These are phyloP conservation scores for Ulmus americana DNA, from an alignment of 331 rosid genomes.

Conservation along the genomic window DNA sequence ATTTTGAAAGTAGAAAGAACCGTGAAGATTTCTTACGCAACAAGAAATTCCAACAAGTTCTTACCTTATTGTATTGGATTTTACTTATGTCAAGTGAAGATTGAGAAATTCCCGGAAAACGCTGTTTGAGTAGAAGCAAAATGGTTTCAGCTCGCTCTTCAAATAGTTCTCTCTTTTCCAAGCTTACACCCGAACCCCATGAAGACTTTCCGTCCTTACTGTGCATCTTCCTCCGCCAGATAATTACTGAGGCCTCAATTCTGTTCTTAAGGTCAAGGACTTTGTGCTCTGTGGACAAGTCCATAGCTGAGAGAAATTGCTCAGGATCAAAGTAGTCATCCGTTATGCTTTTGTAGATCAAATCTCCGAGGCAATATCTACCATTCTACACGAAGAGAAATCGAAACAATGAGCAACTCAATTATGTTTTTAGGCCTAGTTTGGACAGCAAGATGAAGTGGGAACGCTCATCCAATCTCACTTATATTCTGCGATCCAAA, in stretches of 20 bases:
- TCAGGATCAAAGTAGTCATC: constrained; percentile 50
- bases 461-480: too few species aligned
- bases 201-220: constrained; percentile 70
- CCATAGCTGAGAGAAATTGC: constrained; percentile 44
- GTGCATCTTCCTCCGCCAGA: constrained; percentile 88
- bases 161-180: constrained; percentile 80
- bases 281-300: constrained; percentile 58
- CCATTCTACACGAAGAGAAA: constrained; percentile 51
- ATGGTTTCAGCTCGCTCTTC: constrained; percentile 89
- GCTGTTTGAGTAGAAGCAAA: constrained; percentile 61
- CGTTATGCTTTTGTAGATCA: constrained; percentile 60
- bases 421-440: background rate
- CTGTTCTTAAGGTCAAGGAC: constrained; percentile 74
- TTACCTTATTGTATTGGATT: constrained; percentile 74
- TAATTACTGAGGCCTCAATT: constrained; percentile 81
- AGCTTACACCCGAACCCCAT: constrained; percentile 80
- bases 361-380: constrained; percentile 73
- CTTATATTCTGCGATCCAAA: too few species aligned
- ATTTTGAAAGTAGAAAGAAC: background rate
- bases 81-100: constrained; percentile 85
- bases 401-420: background rate
- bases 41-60: background rate
- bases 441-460: too few species aligned
- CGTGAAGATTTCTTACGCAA: background rate
- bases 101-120: constrained; percentile 85